Evolutionary conservation across 129 eudicot genomes (phyloP), one percentile per base, ranked within the genome.

Genomic region (Centaurea solstitialis): DNA sequence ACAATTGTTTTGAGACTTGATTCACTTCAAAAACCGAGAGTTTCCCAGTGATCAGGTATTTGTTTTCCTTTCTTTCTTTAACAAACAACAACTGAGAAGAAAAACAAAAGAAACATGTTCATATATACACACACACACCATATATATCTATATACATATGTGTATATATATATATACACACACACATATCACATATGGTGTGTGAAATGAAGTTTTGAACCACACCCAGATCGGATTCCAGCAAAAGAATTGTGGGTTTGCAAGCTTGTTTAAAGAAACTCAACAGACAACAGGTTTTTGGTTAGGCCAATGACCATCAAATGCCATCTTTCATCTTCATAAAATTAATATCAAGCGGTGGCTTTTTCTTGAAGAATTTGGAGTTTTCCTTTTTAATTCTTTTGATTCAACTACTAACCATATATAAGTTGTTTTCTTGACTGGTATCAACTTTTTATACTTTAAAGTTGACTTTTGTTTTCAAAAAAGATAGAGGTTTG

Each of bases 391-490:
- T 23, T 59, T 57, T 38, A 40, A 12, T 71, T 53, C 23, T 7
- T 18, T 62, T 80, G 65, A 5, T 57, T 57, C 65, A 39, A 71
- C 75, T 6, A 43, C 30, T 80, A 80, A 73, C 79, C 45, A 79
- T 33, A 30, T 30, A 33, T 57, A 43, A 18, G 23, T 6, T n/a
- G 65, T 57, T 57, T 53, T 57, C 65, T 57, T 57, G 62, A 61
- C 38, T 65, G 68, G 30, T 50, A 68, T 82, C 70, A 41, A 80
- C 33, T 8, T 72, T 74, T 75, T 45, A 69, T 62, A 24, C 57
- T 69, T 79, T 47, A 50, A 61, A 81, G 85, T 85, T 80, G 88
- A 85, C 85, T 85, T 85, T 23, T 72, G 81, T 80, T 80, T 75
- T 75, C 85, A 70, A 85, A 80, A 37, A 76, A 77, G 78, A 80